These are phyloP conservation scores for Solanum chacoense DNA, from an alignment of 305 asterid species.

Conservation along the genomic window DNA sequence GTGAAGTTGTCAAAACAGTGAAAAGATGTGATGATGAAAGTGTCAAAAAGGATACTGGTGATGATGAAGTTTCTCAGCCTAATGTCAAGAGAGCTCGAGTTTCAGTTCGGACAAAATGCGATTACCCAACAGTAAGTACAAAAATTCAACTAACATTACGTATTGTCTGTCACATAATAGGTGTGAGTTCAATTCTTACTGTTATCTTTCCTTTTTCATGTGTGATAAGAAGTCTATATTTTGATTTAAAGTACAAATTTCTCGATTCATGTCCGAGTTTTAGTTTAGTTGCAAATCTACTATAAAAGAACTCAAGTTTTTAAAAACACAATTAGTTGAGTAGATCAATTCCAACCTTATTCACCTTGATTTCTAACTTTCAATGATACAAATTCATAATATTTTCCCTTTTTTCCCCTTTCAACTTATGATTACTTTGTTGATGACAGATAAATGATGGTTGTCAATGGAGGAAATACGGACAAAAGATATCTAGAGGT, in stretches of 20 bases:
- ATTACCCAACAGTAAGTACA: constrained; percentile 60
- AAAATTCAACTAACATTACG: not conserved
- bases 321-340: not conserved
- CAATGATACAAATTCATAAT: not conserved
- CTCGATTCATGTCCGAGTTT: not conserved
- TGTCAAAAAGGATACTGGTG: constrained; percentile 60
- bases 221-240: not conserved
- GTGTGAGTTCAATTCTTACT: not conserved
- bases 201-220: not conserved
- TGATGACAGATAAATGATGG: constrained; percentile 71
- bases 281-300: not conserved
- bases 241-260: not conserved
- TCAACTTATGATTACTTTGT: not conserved
- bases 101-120: constrained; percentile 75
- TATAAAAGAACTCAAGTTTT: not conserved
- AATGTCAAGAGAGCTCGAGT: constrained; percentile 73
- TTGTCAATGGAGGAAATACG: constrained; percentile 92
- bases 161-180: not conserved
- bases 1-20: constrained; percentile 19
- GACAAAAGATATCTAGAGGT: constrained; percentile 75
- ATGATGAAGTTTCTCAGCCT: constrained; percentile 44
- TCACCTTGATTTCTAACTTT: not conserved
- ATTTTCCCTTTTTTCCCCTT: not conserved
- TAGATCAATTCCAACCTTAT: not conserved
- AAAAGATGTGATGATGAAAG: constrained; percentile 43